A percentile compares a stretch with the other conserved stretches of the same genome.
Evolutionary conservation across 352 stramenopile species (phyloP).

Genomic region (Phytophthora ohioensis): DNA sequence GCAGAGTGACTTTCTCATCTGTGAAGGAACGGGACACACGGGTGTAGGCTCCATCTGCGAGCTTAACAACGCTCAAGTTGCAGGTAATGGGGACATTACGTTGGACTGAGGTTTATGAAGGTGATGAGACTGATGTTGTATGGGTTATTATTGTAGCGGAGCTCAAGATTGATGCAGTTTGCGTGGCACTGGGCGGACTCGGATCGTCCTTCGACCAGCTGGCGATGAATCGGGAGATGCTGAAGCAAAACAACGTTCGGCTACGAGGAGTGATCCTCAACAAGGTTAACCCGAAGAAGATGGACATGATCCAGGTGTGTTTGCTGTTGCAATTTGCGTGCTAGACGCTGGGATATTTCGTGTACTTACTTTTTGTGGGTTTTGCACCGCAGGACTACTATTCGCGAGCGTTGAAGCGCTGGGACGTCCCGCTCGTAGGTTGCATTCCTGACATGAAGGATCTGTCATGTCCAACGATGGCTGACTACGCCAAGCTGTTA

Average conservation of each 20-base stretch:
- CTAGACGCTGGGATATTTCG: not conserved
- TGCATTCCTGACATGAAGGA: constrained; percentile 90
- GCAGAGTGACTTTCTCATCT: constrained; percentile 93
- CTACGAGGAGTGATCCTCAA: constrained; percentile 88
- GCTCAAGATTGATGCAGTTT: constrained; percentile 85
- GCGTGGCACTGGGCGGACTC: constrained; percentile 78
- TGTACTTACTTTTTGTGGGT: not conserved
- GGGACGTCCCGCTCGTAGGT: constrained; percentile 89
- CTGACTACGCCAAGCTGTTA: constrained; percentile 88
- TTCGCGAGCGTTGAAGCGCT: constrained; percentile 87
- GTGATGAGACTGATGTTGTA: constrained; percentile 4
- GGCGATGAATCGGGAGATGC: constrained; percentile 85
- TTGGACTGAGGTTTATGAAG: constrained; percentile 2
- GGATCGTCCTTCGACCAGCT: constrained; percentile 89
- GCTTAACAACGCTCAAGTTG: constrained; percentile 92
- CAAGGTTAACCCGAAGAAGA: constrained; percentile 90
- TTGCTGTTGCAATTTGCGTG: not conserved
- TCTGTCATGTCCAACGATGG: constrained; percentile 85
- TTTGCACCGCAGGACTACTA: constrained; percentile 81
- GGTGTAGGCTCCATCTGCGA: constrained; percentile 93
- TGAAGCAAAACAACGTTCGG: constrained; percentile 80
- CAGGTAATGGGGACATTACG: constrained; percentile 45
- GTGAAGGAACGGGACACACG: constrained; percentile 95
- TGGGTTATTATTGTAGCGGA: constrained; percentile 51
- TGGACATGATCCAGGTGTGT: constrained; percentile 90